Evolutionary conservation across 176 grass and related monocot species (phyloP), one percentile per base, ranked within the genome.

Genomic region (Eleusine indica): DNA sequence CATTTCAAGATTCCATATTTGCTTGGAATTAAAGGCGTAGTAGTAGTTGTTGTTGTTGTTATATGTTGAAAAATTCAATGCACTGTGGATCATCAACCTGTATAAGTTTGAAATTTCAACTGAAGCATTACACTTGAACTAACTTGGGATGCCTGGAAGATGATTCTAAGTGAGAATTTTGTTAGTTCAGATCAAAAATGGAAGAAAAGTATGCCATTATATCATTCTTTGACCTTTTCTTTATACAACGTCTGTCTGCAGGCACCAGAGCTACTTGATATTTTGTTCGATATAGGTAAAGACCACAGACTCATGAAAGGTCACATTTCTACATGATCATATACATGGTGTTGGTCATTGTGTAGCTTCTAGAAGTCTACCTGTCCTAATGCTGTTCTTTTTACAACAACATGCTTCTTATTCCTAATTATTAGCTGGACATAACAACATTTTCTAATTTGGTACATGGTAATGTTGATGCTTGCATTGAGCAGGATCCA

Each of bases 271-370:
- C 75, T 98, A 54, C 92, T 98, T 75, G 73, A 68, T 76, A 77
- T 93, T 35, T 85, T 98, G 73, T 98, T 98, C 68, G 85, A 93
- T 51, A 80, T 94, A 94, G 95, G 95, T 98, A 97, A 57, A 75
- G 30, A 79, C 54, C 51, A 16, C 30, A 76, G 25, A 70, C 38
- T 43, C 18, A 54, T 78, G 57, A 80, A 51, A 68, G 21, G 29
- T 64, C 43, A 71, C 39, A 65, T 71, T 79, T 79, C 4, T 78
- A 61, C 28, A 58, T 74, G 22, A 13, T 25, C 13, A 66, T 46
- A 35, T 66, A 29, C 30, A 17, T 77, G 54, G 35, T 73, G 49
- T 25, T 64, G 46, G 17, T 86, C 48, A 30, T 17, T 13, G 5
- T 77, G 16, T 19, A 32, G 9, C 21, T 66, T 58, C 19, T 88